Evolutionary conservation across 164 flowering plant genomes (phyloP).

Genomic region (Vitis rotundifolia): DNA sequence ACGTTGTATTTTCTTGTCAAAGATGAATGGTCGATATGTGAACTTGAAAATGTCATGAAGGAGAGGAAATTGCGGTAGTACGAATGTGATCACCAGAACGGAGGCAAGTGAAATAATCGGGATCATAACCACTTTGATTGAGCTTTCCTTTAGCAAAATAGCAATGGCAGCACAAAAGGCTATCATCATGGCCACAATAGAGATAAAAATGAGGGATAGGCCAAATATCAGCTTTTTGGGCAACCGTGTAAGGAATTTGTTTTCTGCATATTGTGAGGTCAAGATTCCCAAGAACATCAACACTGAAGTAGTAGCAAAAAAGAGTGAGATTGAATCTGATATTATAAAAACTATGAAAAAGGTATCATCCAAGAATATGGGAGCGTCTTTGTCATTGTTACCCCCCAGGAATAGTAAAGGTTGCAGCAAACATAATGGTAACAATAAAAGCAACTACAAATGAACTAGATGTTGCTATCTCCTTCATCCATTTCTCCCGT

Average conservation of each 20-base stretch:
- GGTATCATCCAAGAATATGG: background rate
- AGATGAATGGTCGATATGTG: constrained; percentile 17
- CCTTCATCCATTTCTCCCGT: constrained; percentile 29
- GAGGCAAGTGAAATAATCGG: constrained; percentile 8
- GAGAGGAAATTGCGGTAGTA: constrained; percentile 3
- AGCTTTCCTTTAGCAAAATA: constrained; percentile 7
- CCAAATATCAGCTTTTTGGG: constrained; percentile 22
- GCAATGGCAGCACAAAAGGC: constrained; percentile 24
- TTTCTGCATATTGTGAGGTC: constrained; percentile 21
- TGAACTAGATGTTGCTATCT: too few species aligned
- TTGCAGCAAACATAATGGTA: constrained; percentile 25
- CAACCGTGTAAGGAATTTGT: constrained; percentile 18
- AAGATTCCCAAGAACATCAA: constrained; percentile 22
- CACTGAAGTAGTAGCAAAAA: constrained; percentile 20
- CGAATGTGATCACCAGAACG: constrained; percentile 8
- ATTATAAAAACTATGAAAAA: constrained; percentile 11
- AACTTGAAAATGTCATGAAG: background rate
- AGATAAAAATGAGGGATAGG: constrained; percentile 19
- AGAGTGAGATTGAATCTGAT: constrained; percentile 20
- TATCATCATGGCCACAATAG: constrained; percentile 20
- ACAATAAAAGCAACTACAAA: too few species aligned
- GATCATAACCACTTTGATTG: constrained; percentile 1
- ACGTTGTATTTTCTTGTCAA: background rate
- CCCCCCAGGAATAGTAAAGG: constrained; percentile 29
- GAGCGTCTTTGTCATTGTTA: constrained; percentile 1